A percentile compares a stretch with the other conserved stretches of the same genome.
These are phyloP conservation scores for Laburnicola sp. DNA, from an alignment of 2,329 filamentous ascomycete genomes.

Conservation along the genomic window DNA sequence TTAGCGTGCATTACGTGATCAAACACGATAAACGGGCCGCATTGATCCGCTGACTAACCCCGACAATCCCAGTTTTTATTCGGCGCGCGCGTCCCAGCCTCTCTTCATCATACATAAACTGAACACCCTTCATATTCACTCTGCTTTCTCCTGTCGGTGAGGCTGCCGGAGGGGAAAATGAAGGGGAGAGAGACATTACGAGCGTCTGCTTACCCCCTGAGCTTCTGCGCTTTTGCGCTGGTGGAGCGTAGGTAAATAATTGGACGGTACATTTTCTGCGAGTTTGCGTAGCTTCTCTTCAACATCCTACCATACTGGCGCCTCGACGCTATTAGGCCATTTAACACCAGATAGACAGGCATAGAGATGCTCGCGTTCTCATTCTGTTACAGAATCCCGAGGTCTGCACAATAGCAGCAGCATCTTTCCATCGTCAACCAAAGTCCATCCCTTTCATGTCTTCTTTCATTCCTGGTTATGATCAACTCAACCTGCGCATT, in stretches of 20 bases:
- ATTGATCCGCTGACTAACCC: constrained; percentile 34
- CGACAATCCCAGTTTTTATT: constrained; percentile 24
- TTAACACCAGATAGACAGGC: no score
- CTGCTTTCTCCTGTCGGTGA: constrained; percentile 63
- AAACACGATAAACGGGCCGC: background rate
- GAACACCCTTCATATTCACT: constrained; percentile 66
- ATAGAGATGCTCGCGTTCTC: no score
- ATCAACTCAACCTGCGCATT: no score
- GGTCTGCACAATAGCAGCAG: no score
- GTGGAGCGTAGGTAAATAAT: constrained; percentile 54
- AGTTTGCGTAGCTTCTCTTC: background rate
- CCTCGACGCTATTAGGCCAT: background rate
- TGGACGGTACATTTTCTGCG: constrained; percentile 47
- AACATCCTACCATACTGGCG: background rate
- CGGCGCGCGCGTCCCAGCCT: constrained; percentile 20
- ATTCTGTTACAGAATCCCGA: no score
- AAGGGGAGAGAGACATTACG: constrained; percentile 56
- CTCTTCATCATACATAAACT: constrained; percentile 45
- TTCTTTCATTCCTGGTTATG: no score
- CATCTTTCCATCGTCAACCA: no score
- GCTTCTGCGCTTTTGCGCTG: constrained; percentile 47
- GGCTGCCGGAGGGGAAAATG: constrained; percentile 69
- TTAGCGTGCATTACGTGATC: no score
- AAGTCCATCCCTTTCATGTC: no score
- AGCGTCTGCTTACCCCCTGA: constrained; percentile 62